Evolutionary conservation across 495 filamentous ascomycete species (phyloP), one percentile per base, ranked within the genome.

Genomic region (Podospora pseudopauciseta): DNA sequence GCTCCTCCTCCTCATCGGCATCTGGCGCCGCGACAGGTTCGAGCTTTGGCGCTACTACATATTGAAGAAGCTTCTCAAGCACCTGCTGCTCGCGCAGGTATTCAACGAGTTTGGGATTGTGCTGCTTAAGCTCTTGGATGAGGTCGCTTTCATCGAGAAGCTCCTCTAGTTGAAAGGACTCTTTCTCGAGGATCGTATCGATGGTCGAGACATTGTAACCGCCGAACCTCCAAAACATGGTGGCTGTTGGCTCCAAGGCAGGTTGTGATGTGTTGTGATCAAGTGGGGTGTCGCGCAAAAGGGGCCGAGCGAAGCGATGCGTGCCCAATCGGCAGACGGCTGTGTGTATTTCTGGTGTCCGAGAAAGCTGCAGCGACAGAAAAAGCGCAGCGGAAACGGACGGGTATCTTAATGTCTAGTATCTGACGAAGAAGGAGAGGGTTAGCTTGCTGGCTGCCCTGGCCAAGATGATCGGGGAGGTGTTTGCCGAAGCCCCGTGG

Each of bases 181-280:
- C 88, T 80, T 96, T 96, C 70, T 98, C 95, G 73, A 99, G 93
- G 72, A 98, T 90, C 72, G 88, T 93, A 80, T 98, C 96, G 79
- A 99, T 90, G 72, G 93, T 91, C 74, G 94, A 97, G 82, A 96
- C 89, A 84, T 91, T 96, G 86, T 98, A 98, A 78, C 93, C 93
- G 83, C 96, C 94, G 83, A 97, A 97, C 79, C 93, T 89, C 94
- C 94, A 97, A 80, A 97, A 97, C 94, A 97, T 97, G 81, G 79
- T 92, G 90, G 77, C 39, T 13, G 71, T 72, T 65, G 69, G 49
- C 62, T 54, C 55, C 7, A 23, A 20, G 23, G n/a, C 15, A 58
- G 39, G 2, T 9, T 19, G 55, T 26, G n/a, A 11, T 7, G 55
- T 7, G 30, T 32, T 32, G 30, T 26, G 55, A 58, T 26, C 55